phyloP scores from a whole-genome alignment of 345 rosid genomes.

The Salix koriyanagi region DNA sequence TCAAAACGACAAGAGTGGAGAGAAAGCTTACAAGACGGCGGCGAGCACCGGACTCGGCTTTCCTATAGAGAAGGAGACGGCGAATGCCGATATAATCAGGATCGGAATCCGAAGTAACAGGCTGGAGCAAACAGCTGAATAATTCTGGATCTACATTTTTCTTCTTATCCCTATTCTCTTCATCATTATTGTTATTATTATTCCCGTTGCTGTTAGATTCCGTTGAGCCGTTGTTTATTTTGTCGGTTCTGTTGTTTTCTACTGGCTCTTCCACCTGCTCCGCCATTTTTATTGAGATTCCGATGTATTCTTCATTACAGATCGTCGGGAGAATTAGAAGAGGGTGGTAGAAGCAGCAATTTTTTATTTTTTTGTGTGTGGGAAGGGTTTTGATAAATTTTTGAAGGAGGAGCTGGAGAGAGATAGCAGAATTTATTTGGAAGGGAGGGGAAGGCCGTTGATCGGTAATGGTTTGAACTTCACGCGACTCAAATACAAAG shows the following conservation, averaged over 20 bases:
- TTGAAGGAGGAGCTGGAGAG: not conserved
- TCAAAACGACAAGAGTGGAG: not conserved
- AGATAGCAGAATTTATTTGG: not conserved
- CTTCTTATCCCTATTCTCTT: constrained; percentile 13
- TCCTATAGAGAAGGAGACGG: constrained; percentile 76
- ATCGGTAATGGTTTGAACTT: not conserved
- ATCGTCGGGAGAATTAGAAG: not conserved
- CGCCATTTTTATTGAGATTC: constrained; percentile 34
- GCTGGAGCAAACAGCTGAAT: constrained; percentile 77
- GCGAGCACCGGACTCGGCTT: constrained; percentile 56
- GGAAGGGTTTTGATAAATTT: too few relatives aligned
- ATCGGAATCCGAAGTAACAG: constrained; percentile 53
- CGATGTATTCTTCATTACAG: constrained; percentile 25
- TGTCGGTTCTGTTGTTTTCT: not conserved
- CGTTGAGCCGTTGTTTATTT: constrained; percentile 20
- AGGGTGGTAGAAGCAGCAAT: not conserved
- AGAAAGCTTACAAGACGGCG: constrained; percentile 57
- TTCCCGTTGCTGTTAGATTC: constrained; percentile 16
- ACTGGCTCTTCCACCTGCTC: constrained; percentile 12
- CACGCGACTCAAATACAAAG: not conserved
- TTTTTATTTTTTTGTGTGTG: too few relatives aligned
- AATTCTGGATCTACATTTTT: constrained; percentile 56
- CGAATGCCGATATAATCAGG: constrained; percentile 71
- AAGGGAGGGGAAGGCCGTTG: not conserved
- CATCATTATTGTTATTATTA: not conserved